phyloP scores from a whole-genome alignment of 1,284 basidiomycete genomes.

The Leccinum solheimii region DNA sequence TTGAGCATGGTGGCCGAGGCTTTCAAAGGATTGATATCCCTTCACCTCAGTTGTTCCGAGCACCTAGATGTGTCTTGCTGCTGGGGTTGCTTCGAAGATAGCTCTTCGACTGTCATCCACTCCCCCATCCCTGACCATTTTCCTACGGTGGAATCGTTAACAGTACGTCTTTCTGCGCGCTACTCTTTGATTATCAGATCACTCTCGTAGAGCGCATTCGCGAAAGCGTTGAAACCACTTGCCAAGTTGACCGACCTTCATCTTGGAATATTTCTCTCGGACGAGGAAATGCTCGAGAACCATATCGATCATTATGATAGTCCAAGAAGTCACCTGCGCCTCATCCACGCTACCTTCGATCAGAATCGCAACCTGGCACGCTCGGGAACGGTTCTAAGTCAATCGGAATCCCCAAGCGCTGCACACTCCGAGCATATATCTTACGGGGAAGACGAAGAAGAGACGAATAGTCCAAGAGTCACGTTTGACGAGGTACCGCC shows the following conservation, averaged over 20 bases:
- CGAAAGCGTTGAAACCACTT: constrained; percentile 39
- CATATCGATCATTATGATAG: constrained; percentile 45
- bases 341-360: constrained; percentile 9
- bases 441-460: constrained; percentile 23
- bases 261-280: constrained; percentile 60
- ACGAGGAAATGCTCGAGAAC: constrained; percentile 42
- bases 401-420: constrained; percentile 18
- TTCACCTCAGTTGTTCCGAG: constrained; percentile 59
- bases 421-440: constrained; percentile 21
- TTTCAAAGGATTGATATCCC: constrained; percentile 46
- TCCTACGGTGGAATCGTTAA: constrained; percentile 41
- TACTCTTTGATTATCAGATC: constrained; percentile 11
- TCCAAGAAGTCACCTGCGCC: constrained; percentile 23
- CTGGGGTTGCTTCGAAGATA: constrained; percentile 63
- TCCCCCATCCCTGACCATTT: constrained; percentile 61
- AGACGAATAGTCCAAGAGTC: constrained; percentile 2
- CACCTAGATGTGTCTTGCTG: constrained; percentile 57
- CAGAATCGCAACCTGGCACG: constrained; percentile 3
- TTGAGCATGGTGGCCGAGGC: constrained; percentile 46
- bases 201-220: constrained; percentile 30
- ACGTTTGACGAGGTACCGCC: constrained; percentile 20
- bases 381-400: constrained; percentile 25
- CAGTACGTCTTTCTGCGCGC: constrained; percentile 42
- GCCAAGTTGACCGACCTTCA: constrained; percentile 50
- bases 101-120: constrained; percentile 52